Evolutionary conservation across 352 stramenopile genomes (phyloP).

Genomic region (Phytophthora uliginosa): DNA sequence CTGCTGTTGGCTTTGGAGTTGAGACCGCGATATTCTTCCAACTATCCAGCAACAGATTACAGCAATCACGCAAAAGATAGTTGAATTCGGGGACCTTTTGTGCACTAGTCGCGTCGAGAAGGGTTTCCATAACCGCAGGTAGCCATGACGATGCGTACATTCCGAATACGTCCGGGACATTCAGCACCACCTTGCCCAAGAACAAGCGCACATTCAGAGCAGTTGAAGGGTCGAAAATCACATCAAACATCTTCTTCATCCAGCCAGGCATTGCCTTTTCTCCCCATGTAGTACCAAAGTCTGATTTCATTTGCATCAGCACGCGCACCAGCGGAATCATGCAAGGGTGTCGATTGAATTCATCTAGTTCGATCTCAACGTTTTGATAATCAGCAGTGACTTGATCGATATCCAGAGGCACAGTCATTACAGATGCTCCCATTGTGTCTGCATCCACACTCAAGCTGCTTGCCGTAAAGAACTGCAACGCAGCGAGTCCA

Average conservation of each 20-base stretch:
- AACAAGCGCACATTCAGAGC: constrained; percentile 77
- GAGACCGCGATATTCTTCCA: constrained; percentile 54
- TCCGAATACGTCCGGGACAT: constrained; percentile 67
- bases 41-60: constrained; percentile 57
- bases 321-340: constrained; percentile 80
- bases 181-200: constrained; percentile 77
- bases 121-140: constrained; percentile 55
- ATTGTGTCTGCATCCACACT: constrained; percentile 54
- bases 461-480: constrained; percentile 83
- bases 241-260: constrained; percentile 82
- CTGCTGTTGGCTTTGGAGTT: constrained; percentile 30
- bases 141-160: constrained; percentile 65
- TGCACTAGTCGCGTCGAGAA: constrained; percentile 58
- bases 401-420: constrained; percentile 28
- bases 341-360: constrained; percentile 78
- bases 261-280: constrained; percentile 69
- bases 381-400: constrained; percentile 37
- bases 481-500: constrained; percentile 53
- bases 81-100: constrained; percentile 61
- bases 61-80: constrained; percentile 85
- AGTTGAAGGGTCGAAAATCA: constrained; percentile 49
- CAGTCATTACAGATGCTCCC: constrained; percentile 19
- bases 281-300: constrained; percentile 72
- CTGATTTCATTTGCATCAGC: constrained; percentile 80
- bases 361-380: constrained; percentile 81